These are phyloP conservation scores for Blepharisma stoltei DNA, from an alignment of 73 alveolate genomes.

Conservation along the genomic window DNA sequence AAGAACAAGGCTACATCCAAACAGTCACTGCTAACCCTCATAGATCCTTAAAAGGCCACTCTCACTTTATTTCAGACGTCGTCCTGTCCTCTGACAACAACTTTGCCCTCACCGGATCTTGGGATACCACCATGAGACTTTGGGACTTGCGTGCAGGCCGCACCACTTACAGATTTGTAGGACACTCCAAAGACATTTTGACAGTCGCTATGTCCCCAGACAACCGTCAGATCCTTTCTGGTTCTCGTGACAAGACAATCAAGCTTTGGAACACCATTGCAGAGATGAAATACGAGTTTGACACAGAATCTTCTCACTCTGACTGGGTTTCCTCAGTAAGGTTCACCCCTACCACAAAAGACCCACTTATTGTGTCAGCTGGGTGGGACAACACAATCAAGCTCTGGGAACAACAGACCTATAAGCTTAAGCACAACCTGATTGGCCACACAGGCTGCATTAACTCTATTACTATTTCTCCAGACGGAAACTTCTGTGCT, in stretches of 20 bases:
- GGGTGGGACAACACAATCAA: constrained; percentile 88
- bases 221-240: constrained; percentile 94
- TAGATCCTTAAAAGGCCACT: constrained; percentile 69
- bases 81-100: constrained; percentile 90
- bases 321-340: constrained; percentile 87
- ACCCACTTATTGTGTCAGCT: constrained; percentile 76
- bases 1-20: background rate
- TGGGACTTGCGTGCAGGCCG: constrained; percentile 90
- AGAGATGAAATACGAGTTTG: constrained; percentile 84
- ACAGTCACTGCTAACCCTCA: constrained; percentile 40
- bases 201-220: constrained; percentile 93
- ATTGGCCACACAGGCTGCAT: constrained; percentile 83
- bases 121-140: constrained; percentile 97
- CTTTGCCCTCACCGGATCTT: constrained; percentile 88
- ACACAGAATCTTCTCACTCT: constrained; percentile 70
- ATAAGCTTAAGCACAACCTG: constrained; percentile 76
- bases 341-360: constrained; percentile 77
- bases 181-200: constrained; percentile 92
- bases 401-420: constrained; percentile 77
- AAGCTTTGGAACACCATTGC: constrained; percentile 97
- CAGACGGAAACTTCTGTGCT: constrained; percentile 82
- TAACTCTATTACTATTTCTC: constrained; percentile 70
- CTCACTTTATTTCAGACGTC: constrained; percentile 82
- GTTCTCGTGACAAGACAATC: constrained; percentile 92
- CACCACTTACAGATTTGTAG: constrained; percentile 80